Evolutionary conservation across 202 grass and related monocot genomes (phyloP).

Genomic region (Cymbopogon flexuosus): DNA sequence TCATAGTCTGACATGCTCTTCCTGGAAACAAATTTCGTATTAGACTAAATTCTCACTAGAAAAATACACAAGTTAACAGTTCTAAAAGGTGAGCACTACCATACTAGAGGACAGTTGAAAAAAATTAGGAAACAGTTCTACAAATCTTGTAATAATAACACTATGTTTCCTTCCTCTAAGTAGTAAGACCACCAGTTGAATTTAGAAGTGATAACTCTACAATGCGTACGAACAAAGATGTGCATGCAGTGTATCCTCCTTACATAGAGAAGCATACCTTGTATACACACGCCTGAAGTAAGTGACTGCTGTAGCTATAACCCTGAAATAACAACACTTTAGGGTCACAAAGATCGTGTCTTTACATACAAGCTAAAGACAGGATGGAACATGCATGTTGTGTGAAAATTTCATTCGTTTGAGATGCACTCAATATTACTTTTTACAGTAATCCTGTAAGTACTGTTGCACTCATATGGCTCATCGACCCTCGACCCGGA

Average conservation of each 20-base stretch:
- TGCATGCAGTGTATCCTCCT: neutral
- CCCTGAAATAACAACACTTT: conserved; percentile 58
- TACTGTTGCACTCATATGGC: neutral
- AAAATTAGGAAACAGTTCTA: neutral
- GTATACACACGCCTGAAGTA: conserved; percentile 99
- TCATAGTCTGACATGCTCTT: conserved; percentile 96
- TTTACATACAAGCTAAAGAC: neutral
- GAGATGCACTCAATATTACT: neutral
- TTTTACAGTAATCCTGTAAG: neutral
- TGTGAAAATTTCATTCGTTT: neutral
- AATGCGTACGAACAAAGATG: neutral
- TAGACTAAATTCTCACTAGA: neutral
- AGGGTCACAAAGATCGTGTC: conserved; percentile 16
- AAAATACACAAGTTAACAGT: neutral
- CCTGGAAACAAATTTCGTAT: conserved; percentile 36
- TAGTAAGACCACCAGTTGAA: neutral
- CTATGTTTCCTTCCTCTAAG: neutral
- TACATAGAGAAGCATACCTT: conserved; percentile 55
- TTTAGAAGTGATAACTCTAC: neutral
- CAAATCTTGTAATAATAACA: neutral
- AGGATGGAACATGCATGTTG: neutral
- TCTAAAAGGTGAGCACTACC: neutral
- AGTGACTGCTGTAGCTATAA: conserved; percentile 89
- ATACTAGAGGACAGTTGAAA: neutral
- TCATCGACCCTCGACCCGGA: too few species aligned